Conservation (phyloP, 495 filamentous ascomycete genomes). For the Penicillium paxilli region DNA sequence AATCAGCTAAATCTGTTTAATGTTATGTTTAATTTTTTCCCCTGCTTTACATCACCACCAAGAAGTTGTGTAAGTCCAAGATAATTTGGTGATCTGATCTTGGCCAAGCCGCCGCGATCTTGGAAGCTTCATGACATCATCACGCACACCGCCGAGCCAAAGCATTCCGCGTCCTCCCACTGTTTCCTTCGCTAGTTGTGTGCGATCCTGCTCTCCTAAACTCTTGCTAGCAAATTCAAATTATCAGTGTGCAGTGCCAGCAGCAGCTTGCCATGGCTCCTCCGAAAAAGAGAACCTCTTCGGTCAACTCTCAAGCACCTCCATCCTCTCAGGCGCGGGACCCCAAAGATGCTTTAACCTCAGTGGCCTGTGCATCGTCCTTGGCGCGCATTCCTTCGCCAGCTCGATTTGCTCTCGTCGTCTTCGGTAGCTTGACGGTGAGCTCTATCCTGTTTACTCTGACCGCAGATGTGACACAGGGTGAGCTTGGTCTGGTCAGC, state of each 20-base stretch:
- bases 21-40: slow-evolving; percentile 2
- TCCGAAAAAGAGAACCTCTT: slow-evolving; percentile 12
- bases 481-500: slow-evolving; percentile 62
- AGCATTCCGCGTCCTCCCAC: slow-evolving; percentile 10
- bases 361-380: slow-evolving; percentile 5
- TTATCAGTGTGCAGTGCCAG: no score
- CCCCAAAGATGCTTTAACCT: slow-evolving; percentile 5
- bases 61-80: no score
- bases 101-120: background rate
- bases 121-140: slow-evolving; percentile 37
- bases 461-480: slow-evolving; percentile 46
- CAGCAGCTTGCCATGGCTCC: slow-evolving; percentile 11
- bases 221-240: background rate
- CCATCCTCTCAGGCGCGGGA: slow-evolving; percentile 11
- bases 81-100: no score
- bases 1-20: background rate
- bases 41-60: slow-evolving; percentile 1
- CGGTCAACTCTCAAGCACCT: background rate
- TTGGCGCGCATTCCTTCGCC: slow-evolving; percentile 40
- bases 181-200: slow-evolving; percentile 2
- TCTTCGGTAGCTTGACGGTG: slow-evolving; percentile 61
- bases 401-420: slow-evolving; percentile 62
- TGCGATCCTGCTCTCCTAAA: background rate
- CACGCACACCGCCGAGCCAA: slow-evolving; percentile 28
- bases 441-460: slow-evolving; percentile 58